Evolutionary conservation across 306 rosid genomes (phyloP).

Genomic region (Cyclanthera cordifolia): DNA sequence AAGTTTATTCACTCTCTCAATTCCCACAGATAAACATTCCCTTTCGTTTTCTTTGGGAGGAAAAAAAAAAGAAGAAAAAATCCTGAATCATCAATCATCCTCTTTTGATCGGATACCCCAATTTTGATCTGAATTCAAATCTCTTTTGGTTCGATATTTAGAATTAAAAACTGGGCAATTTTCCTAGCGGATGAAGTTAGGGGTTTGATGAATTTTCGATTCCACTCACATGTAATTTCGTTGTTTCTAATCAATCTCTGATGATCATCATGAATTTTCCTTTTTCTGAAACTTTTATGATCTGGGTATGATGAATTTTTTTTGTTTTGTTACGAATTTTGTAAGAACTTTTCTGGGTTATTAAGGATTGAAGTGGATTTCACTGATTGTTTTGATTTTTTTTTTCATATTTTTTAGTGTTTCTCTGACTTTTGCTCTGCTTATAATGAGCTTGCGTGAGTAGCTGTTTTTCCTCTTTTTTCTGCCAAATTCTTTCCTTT

Average conservation of each 20-base stretch:
- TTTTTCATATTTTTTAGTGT: slow-evolving; percentile 18
- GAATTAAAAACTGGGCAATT: slow-evolving; percentile 17
- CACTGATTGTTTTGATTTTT: slow-evolving; percentile 24
- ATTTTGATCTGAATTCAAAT: slow-evolving; percentile 32
- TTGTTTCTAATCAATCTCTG: slow-evolving; percentile 39
- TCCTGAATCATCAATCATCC: slow-evolving; percentile 6
- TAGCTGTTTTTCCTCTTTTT: slow-evolving; percentile 17
- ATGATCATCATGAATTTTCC: slow-evolving; percentile 42
- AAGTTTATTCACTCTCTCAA: slow-evolving; percentile 22
- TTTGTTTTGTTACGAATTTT: not conserved
- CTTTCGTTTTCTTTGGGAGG: slow-evolving; percentile 2
- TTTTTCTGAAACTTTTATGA: slow-evolving; percentile 24
- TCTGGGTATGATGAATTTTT: slow-evolving; percentile 27
- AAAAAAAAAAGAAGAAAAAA: not conserved
- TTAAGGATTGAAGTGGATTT: slow-evolving; percentile 25
- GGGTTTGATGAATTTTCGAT: slow-evolving; percentile 37
- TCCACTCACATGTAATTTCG: slow-evolving; percentile 52
- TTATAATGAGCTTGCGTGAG: slow-evolving; percentile 42
- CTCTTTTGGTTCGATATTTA: slow-evolving; percentile 10
- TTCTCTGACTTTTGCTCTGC: slow-evolving; percentile 25
- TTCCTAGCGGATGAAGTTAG: slow-evolving; percentile 46
- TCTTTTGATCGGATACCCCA: slow-evolving; percentile 31
- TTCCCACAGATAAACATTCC: slow-evolving; percentile 26
- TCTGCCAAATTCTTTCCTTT: slow-evolving; percentile 36
- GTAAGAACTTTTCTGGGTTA: slow-evolving; percentile 39